phyloP scores from a whole-genome alignment of 495 filamentous ascomycete genomes.

The Penicillium steckii region DNA sequence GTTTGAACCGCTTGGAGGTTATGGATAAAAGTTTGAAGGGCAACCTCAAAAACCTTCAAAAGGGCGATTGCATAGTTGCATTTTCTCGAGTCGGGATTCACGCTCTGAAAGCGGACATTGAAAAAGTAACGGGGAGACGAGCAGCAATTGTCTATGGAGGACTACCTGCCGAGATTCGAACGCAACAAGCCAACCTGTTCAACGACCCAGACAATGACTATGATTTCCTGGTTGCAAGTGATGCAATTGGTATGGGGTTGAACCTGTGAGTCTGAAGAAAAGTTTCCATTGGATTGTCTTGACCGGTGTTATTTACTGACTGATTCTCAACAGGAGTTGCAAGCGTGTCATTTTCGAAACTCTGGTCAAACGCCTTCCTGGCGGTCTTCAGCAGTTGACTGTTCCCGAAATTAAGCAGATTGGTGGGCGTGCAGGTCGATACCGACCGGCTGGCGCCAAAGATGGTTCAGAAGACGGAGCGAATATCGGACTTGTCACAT shows the following conservation, averaged over 20 bases:
- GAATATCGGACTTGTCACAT: constrained; percentile 74
- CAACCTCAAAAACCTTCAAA: constrained; percentile 64
- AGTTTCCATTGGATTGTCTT: not conserved
- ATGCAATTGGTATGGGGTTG: constrained; percentile 96
- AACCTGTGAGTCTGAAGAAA: constrained; percentile 61
- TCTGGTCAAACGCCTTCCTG: constrained; percentile 62
- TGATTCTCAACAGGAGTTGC: constrained; percentile 59
- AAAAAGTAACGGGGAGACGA: constrained; percentile 67
- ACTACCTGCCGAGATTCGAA: constrained; percentile 88
- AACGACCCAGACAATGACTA: constrained; percentile 95
- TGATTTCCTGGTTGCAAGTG: constrained; percentile 89
- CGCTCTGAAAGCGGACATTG: constrained; percentile 73
- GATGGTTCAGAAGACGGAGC: constrained; percentile 22
- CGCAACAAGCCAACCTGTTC: constrained; percentile 86
- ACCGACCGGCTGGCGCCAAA: constrained; percentile 61
- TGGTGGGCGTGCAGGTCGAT: constrained; percentile 88
- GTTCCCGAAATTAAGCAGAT: constrained; percentile 93
- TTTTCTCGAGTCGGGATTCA: constrained; percentile 86
- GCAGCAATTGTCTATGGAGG: constrained; percentile 93
- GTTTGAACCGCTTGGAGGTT: constrained; percentile 73
- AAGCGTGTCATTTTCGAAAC: constrained; percentile 89
- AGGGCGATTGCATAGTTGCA: constrained; percentile 85
- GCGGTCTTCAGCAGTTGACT: constrained; percentile 47
- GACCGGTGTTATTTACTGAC: not conserved
- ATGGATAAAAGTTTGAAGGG: constrained; percentile 60